Percentiles rank a stretch among this genome's conserved stretches.
These are phyloP conservation scores for Coemansia sp. DNA, from an alignment of 192 early-diverging fungal genomes.

Conservation along the genomic window DNA sequence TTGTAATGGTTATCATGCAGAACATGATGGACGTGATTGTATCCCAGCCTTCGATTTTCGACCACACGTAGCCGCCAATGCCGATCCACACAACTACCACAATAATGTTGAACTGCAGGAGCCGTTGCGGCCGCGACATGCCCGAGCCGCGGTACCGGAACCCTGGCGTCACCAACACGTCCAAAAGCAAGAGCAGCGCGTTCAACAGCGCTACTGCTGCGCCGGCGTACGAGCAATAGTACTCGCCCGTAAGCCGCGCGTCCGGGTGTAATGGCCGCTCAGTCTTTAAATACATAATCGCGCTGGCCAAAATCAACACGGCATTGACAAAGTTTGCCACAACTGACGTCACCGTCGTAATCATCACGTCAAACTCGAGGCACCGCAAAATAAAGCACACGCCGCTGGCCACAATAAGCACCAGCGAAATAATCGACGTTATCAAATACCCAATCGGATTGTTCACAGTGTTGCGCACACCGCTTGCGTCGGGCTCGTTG, in stretches of 20 bases:
- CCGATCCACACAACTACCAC: conserved; percentile 53
- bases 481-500: conserved; percentile 10
- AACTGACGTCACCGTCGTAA: conserved; percentile 34
- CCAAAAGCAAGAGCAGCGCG: conserved; percentile 40
- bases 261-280: conserved; percentile 44
- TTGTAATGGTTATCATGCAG: conserved; percentile 53
- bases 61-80: conserved; percentile 53
- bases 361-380: conserved; percentile 47
- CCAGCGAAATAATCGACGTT: conserved; percentile 44
- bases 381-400: conserved; percentile 53
- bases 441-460: conserved; percentile 46
- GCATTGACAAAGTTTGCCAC: conserved; percentile 46
- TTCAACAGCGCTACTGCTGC: conserved; percentile 41
- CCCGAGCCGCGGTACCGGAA: conserved; percentile 55
- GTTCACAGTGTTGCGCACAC: conserved; percentile 19
- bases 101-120: conserved; percentile 55
- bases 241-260: conserved; percentile 48
- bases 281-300: conserved; percentile 39
- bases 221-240: conserved; percentile 52
- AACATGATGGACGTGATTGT: conserved; percentile 49
- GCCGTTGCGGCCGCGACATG: conserved; percentile 52
- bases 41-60: conserved; percentile 52
- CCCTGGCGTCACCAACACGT: conserved; percentile 45
- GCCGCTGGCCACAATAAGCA: conserved; percentile 42
- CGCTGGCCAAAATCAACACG: conserved; percentile 42